phyloP scores from a whole-genome alignment of 1,284 basidiomycete genomes.

The Austroboletus novae-zelandiae region DNA sequence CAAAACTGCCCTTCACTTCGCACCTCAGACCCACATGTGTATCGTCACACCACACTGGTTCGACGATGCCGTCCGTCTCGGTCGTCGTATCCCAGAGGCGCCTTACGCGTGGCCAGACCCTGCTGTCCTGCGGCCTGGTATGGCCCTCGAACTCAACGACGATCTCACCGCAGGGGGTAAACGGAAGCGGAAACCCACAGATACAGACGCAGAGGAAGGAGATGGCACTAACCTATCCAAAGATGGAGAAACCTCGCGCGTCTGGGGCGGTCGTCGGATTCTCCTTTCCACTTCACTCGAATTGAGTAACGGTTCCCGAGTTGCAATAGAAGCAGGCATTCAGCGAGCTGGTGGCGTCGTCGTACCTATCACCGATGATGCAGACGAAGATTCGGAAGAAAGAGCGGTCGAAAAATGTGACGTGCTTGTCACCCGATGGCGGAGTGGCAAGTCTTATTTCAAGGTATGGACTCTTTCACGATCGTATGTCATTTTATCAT shows the following conservation, averaged over 20 bases:
- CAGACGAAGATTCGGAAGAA: slow-evolving; percentile 37
- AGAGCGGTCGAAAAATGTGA: slow-evolving; percentile 54
- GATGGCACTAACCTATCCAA: background rate
- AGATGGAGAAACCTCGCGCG: slow-evolving; percentile 26
- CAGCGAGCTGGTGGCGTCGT: slow-evolving; percentile 54
- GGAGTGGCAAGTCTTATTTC: slow-evolving; percentile 68
- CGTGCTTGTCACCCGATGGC: slow-evolving; percentile 65
- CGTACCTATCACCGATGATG: slow-evolving; percentile 37
- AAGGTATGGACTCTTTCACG: slow-evolving; percentile 40
- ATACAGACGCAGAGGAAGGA: slow-evolving; percentile 1
- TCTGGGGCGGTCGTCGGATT: slow-evolving; percentile 55
- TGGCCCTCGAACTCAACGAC: slow-evolving; percentile 17
- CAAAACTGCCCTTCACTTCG: slow-evolving; percentile 58
- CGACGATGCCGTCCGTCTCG: slow-evolving; percentile 71
- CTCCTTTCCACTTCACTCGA: slow-evolving; percentile 58
- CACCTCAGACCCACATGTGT: slow-evolving; percentile 52
- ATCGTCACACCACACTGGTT: slow-evolving; percentile 82
- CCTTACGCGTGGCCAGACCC: slow-evolving; percentile 78
- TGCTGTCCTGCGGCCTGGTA: slow-evolving; percentile 38
- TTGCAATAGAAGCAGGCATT: slow-evolving; percentile 58
- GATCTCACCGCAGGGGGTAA: slow-evolving; percentile 14
- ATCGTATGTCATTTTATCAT: background rate
- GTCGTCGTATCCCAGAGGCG: slow-evolving; percentile 52
- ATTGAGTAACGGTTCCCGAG: slow-evolving; percentile 45
- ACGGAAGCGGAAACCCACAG: slow-evolving; percentile 15